Conservation (phyloP, 352 stramenopile species). For the Phytophthora meadii region DNA sequence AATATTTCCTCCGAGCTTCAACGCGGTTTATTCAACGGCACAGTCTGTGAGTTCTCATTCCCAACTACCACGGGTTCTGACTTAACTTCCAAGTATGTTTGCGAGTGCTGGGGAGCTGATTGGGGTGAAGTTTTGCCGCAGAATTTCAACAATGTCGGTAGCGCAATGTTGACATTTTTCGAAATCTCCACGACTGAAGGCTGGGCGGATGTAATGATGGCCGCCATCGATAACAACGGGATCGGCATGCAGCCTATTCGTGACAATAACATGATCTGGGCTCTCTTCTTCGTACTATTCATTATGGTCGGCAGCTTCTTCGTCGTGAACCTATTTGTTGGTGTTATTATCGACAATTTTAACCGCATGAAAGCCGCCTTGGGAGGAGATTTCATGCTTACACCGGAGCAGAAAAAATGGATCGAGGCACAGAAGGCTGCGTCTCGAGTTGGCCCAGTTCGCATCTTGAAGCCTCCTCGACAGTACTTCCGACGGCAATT, state of each 20-base stretch:
- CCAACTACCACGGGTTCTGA: constrained; percentile 3
- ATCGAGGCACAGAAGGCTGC: constrained; percentile 81
- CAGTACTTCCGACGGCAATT: constrained; percentile 55
- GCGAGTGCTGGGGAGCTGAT: constrained; percentile 59
- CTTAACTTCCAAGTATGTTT: constrained; percentile 78
- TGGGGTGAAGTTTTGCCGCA: constrained; percentile 62
- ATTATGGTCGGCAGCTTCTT: constrained; percentile 95
- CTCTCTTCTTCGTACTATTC: constrained; percentile 91
- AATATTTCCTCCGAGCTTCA: constrained; percentile 35
- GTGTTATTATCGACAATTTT: constrained; percentile 96
- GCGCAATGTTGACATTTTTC: constrained; percentile 89
- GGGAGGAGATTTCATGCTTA: constrained; percentile 83
- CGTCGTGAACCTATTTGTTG: constrained; percentile 94
- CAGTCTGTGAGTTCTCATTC: constrained; percentile 37
- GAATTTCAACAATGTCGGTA: constrained; percentile 89
- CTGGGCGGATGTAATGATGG: constrained; percentile 94
- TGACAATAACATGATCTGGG: constrained; percentile 83
- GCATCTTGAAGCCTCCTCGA: constrained; percentile 60
- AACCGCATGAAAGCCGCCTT: constrained; percentile 89
- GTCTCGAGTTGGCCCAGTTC: constrained; percentile 68
- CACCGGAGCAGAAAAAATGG: constrained; percentile 92
- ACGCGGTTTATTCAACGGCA: constrained; percentile 54
- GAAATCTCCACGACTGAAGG: constrained; percentile 95
- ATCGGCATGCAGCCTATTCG: constrained; percentile 93
- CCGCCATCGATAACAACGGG: constrained; percentile 84